Evolutionary conservation across 2,329 filamentous ascomycete species (phyloP), one percentile per base, ranked within the genome.

Genomic region (Colletotrichum theobromicola): DNA sequence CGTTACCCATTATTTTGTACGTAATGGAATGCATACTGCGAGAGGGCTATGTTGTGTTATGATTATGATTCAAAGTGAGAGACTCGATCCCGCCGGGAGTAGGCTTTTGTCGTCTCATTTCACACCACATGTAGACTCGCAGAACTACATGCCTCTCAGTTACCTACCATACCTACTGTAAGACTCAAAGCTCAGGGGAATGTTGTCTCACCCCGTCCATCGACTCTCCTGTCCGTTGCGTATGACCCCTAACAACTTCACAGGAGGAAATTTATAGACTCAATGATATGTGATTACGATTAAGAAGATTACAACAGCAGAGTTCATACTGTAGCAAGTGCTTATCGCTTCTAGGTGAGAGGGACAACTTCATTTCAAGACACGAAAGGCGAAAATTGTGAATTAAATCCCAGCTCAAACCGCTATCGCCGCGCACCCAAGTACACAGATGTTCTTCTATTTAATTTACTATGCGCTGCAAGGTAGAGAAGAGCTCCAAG

Each of bases 101-200:
- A n/a, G n/a, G n/a, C n/a, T n/a, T n/a, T n/a, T n/a, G n/a, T n/a
- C n/a, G n/a, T n/a, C n/a, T n/a, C n/a, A n/a, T n/a, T n/a, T n/a
- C n/a, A n/a, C n/a, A n/a, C n/a, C n/a, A n/a, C 2, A 10, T 18
- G 2, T 46, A 12, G n/a, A 0, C 4, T 46, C 12, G 10, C 9
- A 46, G 18, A 4, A 9, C 37, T 21, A 12, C 37, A 46, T 42
- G 16, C n/a, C 37, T 46, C 37, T 12, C 9, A 46, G n/a, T n/a
- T 12, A 12, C 37, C 18, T 5, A 46, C 10, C 0, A 5, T 46
- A 1, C 37, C 37, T 18, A n/a, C n/a, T n/a, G n/a, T 1, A 12
- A n/a, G 9, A 46, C 37, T n/a, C 9, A 46, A 6, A 21, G 3
- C 37, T 21, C 37, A n/a, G 37, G 3, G n/a, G 37, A 12, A 9